Base-by-base conservation (phyloP, 1,284 basidiomycete species). In the Jaminaea rosea region DNA sequence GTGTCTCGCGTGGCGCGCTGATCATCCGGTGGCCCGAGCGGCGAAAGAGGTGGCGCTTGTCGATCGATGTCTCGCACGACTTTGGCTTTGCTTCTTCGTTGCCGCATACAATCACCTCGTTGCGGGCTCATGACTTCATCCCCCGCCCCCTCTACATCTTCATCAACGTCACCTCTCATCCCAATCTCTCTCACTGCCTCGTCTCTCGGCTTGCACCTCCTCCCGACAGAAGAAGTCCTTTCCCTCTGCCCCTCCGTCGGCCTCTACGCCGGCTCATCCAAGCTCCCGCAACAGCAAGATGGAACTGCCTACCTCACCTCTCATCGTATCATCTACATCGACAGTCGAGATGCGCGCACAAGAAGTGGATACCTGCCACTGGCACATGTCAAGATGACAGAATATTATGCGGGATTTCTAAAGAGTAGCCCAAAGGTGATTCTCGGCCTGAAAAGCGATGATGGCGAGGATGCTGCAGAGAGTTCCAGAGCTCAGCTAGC, bases 341-440 rank as follows among this genome's bases (percentile, higher is more conserved):
- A 88, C 65, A 1, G 84, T 86, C 66, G 75, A 77, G 23, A 75
- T 87, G 56, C 64, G 26, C 61, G 58, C 48, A 47, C 48, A 27
- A 60, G 69, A 41, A 74, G 72, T 13, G 68, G 69, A 47, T 81
- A 84, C 50, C 63, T 78, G 26, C 61, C 70, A 60, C 80, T 96
- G 7, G 77, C 79, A 0, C 77, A 78, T 55, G 79, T 97, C 48
- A 77, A 78, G 1, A 84, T 86, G 65, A 93, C 89, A 2, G 89
- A 96, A 62, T 82, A 87, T 75, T 97, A 94, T 72, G 84, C 85
- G 2, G 92, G 93, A 2, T 84, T 98, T 56, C 86, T 97, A 78
- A 87, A 83, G 52, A 91, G 87, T 21, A 89, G 86, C 0, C 71
- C 93, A 3, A 98, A 98, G 76, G 81, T 94, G 56, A 92, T 90